Evolutionary conservation across 352 stramenopile species (phyloP).

Genomic region (Globisporangium okanoganense): DNA sequence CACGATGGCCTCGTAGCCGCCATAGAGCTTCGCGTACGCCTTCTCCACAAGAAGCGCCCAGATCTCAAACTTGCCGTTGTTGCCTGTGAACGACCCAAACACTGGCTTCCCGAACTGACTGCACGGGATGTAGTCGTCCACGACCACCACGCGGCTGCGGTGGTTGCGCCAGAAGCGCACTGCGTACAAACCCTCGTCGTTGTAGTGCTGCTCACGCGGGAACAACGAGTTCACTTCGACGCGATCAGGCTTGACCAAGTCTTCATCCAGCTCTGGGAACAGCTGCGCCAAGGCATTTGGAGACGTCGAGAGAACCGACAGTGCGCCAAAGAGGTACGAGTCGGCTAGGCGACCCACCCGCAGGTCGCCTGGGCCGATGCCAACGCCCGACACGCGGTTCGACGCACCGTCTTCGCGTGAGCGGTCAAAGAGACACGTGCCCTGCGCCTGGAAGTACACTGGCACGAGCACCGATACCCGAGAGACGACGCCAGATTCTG

Average conservation of each 20-base stretch:
- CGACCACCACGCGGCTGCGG: conserved; percentile 71
- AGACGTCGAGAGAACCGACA: conserved; percentile 81
- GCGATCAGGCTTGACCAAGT: conserved; percentile 53
- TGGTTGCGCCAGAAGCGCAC: conserved; percentile 85
- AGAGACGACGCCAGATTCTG: conserved; percentile 48
- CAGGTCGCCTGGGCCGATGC: conserved; percentile 60
- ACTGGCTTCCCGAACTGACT: conserved; percentile 80
- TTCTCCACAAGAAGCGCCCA: conserved; percentile 94
- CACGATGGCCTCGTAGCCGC: conserved; percentile 87
- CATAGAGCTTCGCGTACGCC: conserved; percentile 93
- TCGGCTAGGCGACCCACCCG: conserved; percentile 65
- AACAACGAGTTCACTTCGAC: conserved; percentile 49
- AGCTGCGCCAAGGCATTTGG: conserved; percentile 67
- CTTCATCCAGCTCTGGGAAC: conserved; percentile 61
- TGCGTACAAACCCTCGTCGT: conserved; percentile 85
- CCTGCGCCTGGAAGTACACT: conserved; percentile 73
- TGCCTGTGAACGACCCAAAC: conserved; percentile 80
- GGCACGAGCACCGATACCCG: conserved; percentile 75
- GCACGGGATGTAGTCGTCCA: conserved; percentile 86
- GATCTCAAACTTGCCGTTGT: conserved; percentile 86
- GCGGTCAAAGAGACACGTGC: conserved; percentile 78
- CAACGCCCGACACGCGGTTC: conserved; percentile 56
- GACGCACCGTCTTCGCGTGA: conserved; percentile 44
- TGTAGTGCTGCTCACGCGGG: conserved; percentile 82
- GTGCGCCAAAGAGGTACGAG: conserved; percentile 74